These are phyloP conservation scores for Hippophae rhamnoides DNA, from an alignment of 306 rosid species.

Conservation along the genomic window DNA sequence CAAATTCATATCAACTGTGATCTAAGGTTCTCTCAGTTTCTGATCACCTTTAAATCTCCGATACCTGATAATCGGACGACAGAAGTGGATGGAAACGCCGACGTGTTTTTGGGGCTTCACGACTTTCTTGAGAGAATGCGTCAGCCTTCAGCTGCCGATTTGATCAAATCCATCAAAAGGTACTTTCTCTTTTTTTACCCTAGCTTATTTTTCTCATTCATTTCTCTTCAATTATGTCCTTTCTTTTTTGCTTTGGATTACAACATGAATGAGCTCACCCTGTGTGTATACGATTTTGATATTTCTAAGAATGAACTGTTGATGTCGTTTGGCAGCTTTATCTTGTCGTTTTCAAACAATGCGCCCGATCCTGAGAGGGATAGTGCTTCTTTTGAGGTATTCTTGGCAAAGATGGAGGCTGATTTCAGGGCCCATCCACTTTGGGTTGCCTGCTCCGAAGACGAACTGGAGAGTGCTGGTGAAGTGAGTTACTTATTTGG, in stretches of 20 bases:
- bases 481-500: constrained; percentile 50
- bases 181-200: not conserved
- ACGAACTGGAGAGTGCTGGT: constrained; percentile 94
- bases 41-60: too few relatives aligned
- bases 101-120: constrained; percentile 78
- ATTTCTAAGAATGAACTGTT: too few relatives aligned
- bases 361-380: constrained; percentile 87
- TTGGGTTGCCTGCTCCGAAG: constrained; percentile 90
- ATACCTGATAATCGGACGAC: not conserved
- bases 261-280: not conserved
- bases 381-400: constrained; percentile 67
- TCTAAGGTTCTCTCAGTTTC: too few relatives aligned
- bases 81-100: constrained; percentile 67
- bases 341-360: constrained; percentile 78
- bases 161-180: constrained; percentile 96
- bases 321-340: constrained; percentile 49
- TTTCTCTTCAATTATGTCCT: not conserved
- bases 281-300: not conserved
- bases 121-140: constrained; percentile 98
- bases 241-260: not conserved
- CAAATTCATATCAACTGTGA: too few relatives aligned
- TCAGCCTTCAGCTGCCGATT: constrained; percentile 86
- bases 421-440: constrained; percentile 92
- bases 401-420: constrained; percentile 77
- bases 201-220: not conserved